Base-by-base conservation (phyloP, 495 filamentous ascomycete species). In the Aspergillus panamensis region DNA sequence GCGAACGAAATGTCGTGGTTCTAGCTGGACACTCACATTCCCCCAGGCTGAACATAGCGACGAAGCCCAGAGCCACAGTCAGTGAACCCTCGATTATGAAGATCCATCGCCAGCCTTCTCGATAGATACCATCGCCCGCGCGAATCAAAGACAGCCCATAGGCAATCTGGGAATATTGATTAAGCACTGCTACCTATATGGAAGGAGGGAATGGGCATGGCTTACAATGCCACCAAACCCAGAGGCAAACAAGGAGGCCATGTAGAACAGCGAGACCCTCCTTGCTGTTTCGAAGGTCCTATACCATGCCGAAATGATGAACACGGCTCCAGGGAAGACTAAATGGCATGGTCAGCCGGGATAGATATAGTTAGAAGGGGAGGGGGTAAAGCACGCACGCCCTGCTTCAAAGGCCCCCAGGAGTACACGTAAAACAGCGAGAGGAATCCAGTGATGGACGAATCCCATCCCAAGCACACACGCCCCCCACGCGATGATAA, bases 51-150 rank as follows among this genome's bases (percentile, higher is more conserved):
- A 48, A 48, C 16, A 48, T 29, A 8, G 45, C 17, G 13, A 48
- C 8, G 20, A 48, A 29, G 12, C 45, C 45, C 8, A 19, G 19
- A 29, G 20, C 45, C 4, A 48, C 14, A 2, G 45, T 48, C 19
- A 48, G 12, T 48, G 45, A 17, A 14, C 45, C 45, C 7, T 48
- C 45, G 17, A 48, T 48, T 1, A 48, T 48, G 17, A 25, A 48
- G 45, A 29, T 48, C 45, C 45, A 48, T 5, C 45, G 45, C 45
- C 45, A 48, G 20, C 45, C 45, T 29, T 48, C 19, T 48, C 45
- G 45, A 13, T 48, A 48, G 16, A 48, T 48, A 14, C 20, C 45
- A 14, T 48, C 45, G 7, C 45, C 45, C 1, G 29, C 45, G 12
- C 45, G 45, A 25, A 48, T 48, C 19, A 48, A 13, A 1, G 45